A percentile compares a stretch with the other conserved stretches of the same genome.
Conservation (phyloP, 2,329 filamentous ascomycete species). For the Microcera coccophila region DNA sequence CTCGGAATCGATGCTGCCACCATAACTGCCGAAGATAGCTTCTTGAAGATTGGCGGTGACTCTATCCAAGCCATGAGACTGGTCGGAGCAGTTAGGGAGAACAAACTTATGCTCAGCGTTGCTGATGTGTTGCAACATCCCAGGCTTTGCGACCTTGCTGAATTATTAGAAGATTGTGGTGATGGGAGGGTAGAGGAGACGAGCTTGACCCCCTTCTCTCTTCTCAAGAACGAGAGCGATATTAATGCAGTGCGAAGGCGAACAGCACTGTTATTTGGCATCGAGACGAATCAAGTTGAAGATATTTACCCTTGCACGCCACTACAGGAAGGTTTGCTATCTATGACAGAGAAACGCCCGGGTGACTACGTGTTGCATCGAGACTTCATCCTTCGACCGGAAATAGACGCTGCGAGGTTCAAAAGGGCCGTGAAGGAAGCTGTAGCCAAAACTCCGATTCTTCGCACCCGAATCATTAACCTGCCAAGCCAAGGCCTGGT, state of each 20-base stretch:
- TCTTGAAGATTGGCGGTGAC: conserved; percentile 28
- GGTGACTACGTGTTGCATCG: conserved; percentile 16
- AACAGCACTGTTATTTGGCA: too few species aligned
- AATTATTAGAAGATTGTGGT: too few species aligned
- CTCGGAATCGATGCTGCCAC: too few species aligned
- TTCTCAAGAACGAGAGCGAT: too few species aligned
- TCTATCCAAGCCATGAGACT: conserved; percentile 25
- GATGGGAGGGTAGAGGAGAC: too few species aligned
- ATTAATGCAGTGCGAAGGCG: too few species aligned
- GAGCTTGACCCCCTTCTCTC: too few species aligned
- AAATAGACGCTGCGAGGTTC: conserved; percentile 7
- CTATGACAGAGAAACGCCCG: conserved; percentile 19
- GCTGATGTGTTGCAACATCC: conserved; percentile 8
- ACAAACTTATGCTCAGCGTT: conserved; percentile 1
- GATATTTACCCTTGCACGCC: background rate
- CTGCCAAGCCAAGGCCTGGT: conserved; percentile 37
- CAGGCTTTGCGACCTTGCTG: background rate
- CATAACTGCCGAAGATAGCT: conserved; percentile 31
- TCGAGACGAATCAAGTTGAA: too few species aligned
- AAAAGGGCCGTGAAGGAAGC: conserved; percentile 12
- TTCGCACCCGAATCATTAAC: conserved; percentile 46
- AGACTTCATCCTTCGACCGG: conserved; percentile 6
- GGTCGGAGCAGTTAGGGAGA: conserved; percentile 9
- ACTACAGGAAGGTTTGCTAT: background rate
- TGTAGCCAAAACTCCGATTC: conserved; percentile 22